These are phyloP conservation scores for Citrus maxima DNA, from an alignment of 345 rosid genomes.

Conservation along the genomic window DNA sequence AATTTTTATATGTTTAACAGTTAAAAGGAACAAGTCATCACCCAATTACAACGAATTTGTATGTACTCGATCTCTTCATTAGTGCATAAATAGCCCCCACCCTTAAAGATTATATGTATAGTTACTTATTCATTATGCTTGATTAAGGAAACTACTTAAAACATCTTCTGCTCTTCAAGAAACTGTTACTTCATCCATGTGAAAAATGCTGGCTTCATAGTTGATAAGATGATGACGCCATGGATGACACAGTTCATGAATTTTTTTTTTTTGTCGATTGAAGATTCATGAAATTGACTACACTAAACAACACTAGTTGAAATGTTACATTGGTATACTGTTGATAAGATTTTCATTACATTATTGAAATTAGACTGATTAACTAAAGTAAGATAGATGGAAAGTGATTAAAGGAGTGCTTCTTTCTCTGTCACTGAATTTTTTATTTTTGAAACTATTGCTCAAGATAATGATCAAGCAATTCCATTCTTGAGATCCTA, in stretches of 20 bases:
- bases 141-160: neutral
- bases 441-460: neutral
- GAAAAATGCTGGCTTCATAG: neutral
- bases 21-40: neutral
- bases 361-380: neutral
- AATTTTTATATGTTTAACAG: neutral
- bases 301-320: no score
- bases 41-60: neutral
- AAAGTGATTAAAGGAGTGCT: neutral
- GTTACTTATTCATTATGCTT: neutral
- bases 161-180: neutral
- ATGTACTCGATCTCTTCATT: neutral
- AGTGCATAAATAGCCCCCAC: neutral
- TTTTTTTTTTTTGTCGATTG: no score
- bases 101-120: neutral
- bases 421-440: neutral
- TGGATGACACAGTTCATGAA: neutral
- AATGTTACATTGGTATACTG: no score
- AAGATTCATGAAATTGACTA: neutral
- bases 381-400: neutral
- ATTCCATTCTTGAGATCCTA: neutral
- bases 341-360: neutral
- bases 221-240: neutral
- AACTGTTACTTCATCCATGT: neutral
- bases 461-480: slow-evolving; percentile 2